These are phyloP conservation scores for Capniomyces stellatus DNA, from an alignment of 371 early-diverging fungal genomes.

Conservation along the genomic window DNA sequence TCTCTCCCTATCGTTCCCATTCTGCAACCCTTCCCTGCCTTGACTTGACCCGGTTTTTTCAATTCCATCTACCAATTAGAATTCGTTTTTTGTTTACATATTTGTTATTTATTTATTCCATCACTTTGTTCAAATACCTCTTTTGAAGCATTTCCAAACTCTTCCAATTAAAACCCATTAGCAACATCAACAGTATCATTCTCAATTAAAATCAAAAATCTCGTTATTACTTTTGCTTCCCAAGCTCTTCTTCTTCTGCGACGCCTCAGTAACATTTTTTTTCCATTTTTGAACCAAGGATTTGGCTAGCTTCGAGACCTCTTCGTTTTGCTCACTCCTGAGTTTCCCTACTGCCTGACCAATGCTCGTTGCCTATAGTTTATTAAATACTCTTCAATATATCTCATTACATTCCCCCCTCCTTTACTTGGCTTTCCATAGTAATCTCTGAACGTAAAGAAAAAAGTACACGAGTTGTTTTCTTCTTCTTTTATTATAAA, in stretches of 20 bases:
- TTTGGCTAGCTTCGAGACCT: constrained; percentile 41
- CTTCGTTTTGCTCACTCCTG: constrained; percentile 33
- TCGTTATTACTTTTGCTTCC: too few species aligned
- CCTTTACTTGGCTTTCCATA: background rate
- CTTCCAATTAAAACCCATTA: too few species aligned
- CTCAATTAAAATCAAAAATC: too few species aligned
- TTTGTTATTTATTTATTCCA: background rate
- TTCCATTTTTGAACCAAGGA: constrained; percentile 67
- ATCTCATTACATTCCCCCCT: background rate
- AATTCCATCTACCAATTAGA: too few species aligned
- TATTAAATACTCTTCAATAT: constrained; percentile 1
- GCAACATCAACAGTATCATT: too few species aligned
- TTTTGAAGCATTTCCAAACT: too few species aligned
- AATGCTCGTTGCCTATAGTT: constrained; percentile 42
- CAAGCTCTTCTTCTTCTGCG: constrained; percentile 8
- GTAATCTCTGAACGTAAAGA: background rate
- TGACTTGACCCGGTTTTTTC: background rate
- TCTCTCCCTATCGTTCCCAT: background rate
- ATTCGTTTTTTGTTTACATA: too few species aligned
- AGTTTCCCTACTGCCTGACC: constrained; percentile 57
- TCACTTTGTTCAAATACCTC: too few species aligned
- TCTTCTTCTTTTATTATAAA: background rate
- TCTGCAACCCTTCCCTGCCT: background rate
- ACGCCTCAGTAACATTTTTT: constrained; percentile 29
- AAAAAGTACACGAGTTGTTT: background rate